Conservation (phyloP, 2,329 filamentous ascomycete species). For the Rhynchosporium secalis region DNA sequence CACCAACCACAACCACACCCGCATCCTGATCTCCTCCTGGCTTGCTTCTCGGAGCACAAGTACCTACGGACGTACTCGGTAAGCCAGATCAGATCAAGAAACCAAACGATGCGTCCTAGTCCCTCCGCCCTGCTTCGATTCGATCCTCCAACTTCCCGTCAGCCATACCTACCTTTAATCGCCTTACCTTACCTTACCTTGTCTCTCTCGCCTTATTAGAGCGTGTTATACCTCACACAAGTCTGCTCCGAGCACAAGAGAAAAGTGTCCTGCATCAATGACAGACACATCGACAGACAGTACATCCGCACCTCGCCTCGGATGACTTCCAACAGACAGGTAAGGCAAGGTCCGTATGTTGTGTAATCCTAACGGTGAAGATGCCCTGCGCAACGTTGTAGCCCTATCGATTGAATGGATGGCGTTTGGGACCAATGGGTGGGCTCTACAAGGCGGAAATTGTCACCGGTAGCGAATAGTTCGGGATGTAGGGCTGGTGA, state of each 20-base stretch:
- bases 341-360: neutral
- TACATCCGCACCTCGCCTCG: neutral
- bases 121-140: neutral
- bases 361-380: constrained; percentile 24
- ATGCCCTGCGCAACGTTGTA: neutral
- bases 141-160: neutral
- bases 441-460: constrained; percentile 7
- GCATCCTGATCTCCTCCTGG: constrained; percentile 1
- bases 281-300: neutral
- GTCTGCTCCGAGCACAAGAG: neutral
- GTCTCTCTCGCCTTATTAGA: neutral
- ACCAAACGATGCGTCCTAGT: neutral
- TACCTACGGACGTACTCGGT: neutral
- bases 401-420: constrained; percentile 19
- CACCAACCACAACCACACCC: neutral
- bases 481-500: neutral
- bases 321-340: neutral
- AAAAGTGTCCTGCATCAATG: constrained; percentile 9
- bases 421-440: constrained; percentile 14
- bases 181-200: neutral
- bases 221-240: neutral
- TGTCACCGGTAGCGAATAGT: neutral
- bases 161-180: neutral
- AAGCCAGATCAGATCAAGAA: constrained; percentile 12
- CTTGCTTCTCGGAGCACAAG: neutral